These are phyloP conservation scores for Mimosa pudica DNA, from an alignment of 306 rosid genomes.

Conservation along the genomic window DNA sequence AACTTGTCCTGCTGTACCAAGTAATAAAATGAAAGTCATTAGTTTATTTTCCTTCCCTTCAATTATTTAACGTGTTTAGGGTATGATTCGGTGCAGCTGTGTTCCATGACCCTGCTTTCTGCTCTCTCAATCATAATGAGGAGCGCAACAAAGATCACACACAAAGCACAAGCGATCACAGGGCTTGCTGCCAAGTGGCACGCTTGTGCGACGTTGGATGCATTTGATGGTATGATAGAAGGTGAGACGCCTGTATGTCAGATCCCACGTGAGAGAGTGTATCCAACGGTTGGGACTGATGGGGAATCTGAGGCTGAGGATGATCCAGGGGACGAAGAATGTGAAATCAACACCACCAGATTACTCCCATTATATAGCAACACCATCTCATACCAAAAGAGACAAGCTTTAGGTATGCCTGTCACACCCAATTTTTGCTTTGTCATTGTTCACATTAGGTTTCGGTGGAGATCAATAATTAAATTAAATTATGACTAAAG, in stretches of 20 bases:
- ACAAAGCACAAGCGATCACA: constrained; percentile 89
- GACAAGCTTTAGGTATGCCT: constrained; percentile 85
- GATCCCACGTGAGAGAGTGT: constrained; percentile 26
- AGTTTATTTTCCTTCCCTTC: background rate
- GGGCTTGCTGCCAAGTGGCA: constrained; percentile 98
- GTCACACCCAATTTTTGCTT: background rate
- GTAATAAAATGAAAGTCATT: background rate
- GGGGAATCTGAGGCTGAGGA: constrained; percentile 57
- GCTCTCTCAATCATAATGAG: constrained; percentile 68
- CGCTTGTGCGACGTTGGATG: constrained; percentile 86
- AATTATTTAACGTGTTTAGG: background rate
- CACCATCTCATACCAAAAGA: constrained; percentile 84
- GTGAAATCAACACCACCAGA: constrained; percentile 64
- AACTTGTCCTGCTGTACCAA: background rate
- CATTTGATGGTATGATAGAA: constrained; percentile 55
- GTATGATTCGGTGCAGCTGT: constrained; percentile 50
- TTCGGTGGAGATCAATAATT: background rate
- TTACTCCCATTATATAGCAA: constrained; percentile 72
- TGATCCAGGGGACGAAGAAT: constrained; percentile 68
- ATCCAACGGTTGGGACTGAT: constrained; percentile 36
- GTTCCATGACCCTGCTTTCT: constrained; percentile 72
- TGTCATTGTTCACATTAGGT: background rate
- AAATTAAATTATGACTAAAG: background rate
- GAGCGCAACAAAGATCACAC: constrained; percentile 90
- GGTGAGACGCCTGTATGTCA: constrained; percentile 45